Evolutionary conservation across 169 alveolate species (phyloP).

Genomic region (Cyclospora cayetanensis): DNA sequence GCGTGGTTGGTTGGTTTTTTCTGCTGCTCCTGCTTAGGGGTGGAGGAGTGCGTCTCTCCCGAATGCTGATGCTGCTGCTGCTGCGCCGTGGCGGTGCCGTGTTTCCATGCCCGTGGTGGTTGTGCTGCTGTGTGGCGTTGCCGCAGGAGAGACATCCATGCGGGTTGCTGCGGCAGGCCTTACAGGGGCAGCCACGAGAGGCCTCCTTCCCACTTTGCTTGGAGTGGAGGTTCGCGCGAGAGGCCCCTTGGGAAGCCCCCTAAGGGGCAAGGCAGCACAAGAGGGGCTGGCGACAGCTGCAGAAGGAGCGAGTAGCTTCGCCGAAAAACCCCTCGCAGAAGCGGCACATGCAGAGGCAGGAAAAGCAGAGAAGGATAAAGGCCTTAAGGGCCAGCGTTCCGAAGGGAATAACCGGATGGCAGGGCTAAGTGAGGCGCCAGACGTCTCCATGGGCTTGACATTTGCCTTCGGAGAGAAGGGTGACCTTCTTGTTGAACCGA

Average conservation of each 20-base stretch:
- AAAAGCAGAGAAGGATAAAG: too few species aligned
- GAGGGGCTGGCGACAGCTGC: background rate
- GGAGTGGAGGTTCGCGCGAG: background rate
- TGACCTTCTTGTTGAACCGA: background rate
- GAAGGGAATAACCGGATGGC: too few species aligned
- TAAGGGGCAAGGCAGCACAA: background rate
- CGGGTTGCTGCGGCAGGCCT: background rate
- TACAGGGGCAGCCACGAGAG: background rate
- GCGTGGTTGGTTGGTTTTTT: too few species aligned
- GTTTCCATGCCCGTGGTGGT: too few species aligned
- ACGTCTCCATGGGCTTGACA: background rate
- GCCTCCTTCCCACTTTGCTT: background rate
- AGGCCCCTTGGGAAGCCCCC: background rate
- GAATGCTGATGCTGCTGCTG: background rate
- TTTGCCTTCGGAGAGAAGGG: background rate
- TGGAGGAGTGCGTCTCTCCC: background rate
- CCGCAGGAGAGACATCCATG: slow-evolving; percentile 4
- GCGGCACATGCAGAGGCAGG: background rate
- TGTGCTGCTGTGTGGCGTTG: background rate
- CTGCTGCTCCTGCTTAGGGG: background rate
- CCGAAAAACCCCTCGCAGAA: background rate
- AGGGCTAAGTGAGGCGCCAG: too few species aligned
- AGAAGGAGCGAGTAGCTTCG: background rate
- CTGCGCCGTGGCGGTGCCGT: too few species aligned
- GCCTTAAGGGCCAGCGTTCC: too few species aligned